Conservation (phyloP, 371 early-diverging fungal species). For the Aphelidium insulamus region DNA sequence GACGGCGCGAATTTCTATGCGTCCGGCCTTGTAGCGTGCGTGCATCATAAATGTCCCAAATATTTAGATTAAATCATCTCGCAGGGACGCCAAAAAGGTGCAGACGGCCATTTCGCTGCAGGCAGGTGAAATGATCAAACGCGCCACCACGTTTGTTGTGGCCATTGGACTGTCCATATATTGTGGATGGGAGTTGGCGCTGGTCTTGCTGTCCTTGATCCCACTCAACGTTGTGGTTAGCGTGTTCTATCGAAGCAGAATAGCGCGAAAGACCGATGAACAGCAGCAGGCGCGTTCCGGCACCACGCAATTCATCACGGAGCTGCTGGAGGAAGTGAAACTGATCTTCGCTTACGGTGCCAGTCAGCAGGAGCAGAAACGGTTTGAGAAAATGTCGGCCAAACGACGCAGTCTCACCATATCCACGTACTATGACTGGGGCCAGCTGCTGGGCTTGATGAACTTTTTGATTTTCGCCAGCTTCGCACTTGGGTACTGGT, state of each 20-base stretch:
- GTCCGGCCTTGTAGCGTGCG: background rate
- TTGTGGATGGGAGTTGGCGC: slow-evolving; percentile 62
- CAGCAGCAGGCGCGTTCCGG: no score
- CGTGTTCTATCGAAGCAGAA: no score
- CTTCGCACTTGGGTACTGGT: slow-evolving; percentile 58
- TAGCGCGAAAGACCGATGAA: no score
- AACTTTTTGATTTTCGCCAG: slow-evolving; percentile 35
- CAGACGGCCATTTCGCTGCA: slow-evolving; percentile 18
- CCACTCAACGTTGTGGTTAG: slow-evolving; percentile 33
- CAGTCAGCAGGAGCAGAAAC: no score
- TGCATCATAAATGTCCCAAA: background rate
- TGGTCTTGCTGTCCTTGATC: slow-evolving; percentile 49
- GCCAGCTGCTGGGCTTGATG: slow-evolving; percentile 34
- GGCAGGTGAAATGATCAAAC: slow-evolving; percentile 41
- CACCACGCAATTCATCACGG: no score
- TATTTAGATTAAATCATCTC: background rate
- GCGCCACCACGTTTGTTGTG: slow-evolving; percentile 46
- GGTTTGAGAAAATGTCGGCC: no score
- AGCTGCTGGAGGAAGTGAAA: no score
- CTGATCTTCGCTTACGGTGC: no score
- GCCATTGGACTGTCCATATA: slow-evolving; percentile 70
- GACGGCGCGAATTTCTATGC: slow-evolving; percentile 9
- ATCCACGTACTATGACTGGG: no score
- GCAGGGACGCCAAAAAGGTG: background rate
- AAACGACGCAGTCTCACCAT: no score